A percentile compares a stretch with the other conserved stretches of the same genome.
phyloP scores from a whole-genome alignment of 345 rosid genomes.

The Acer campestre region DNA sequence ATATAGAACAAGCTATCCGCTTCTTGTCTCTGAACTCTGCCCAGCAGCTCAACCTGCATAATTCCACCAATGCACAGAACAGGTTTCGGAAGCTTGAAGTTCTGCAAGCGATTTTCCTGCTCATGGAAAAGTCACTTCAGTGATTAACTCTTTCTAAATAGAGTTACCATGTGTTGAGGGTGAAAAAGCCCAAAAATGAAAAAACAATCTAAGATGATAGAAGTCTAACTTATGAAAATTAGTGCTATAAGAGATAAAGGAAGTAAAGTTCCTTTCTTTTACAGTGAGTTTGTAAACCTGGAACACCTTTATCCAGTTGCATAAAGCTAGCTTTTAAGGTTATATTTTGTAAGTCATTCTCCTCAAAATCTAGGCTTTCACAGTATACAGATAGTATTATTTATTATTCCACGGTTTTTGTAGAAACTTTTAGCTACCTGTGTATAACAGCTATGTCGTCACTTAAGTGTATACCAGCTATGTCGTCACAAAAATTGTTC shows the following conservation, averaged over 20 bases:
- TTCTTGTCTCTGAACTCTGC: constrained; percentile 85
- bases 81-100: constrained; percentile 81
- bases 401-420: neutral
- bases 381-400: no score
- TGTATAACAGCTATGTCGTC: neutral
- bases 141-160: neutral
- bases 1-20: constrained; percentile 80
- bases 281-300: neutral
- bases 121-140: constrained; percentile 21
- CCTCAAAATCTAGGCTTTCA: neutral
- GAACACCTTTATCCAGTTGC: neutral
- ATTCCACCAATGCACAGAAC: constrained; percentile 82
- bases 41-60: constrained; percentile 76
- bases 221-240: neutral
- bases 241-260: neutral
- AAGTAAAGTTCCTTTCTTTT: neutral
- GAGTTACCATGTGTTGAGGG: constrained; percentile 3
- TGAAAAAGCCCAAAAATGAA: neutral
- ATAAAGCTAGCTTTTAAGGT: neutral
- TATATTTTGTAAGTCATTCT: neutral
- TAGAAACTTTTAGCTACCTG: neutral
- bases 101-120: constrained; percentile 78
- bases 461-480: neutral
- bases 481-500: neutral
- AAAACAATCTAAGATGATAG: neutral